A percentile compares a stretch with the other conserved stretches of the same genome.
These are phyloP conservation scores for Ogataea nonfermentans DNA, from an alignment of 805 yeast species.

Conservation along the genomic window DNA sequence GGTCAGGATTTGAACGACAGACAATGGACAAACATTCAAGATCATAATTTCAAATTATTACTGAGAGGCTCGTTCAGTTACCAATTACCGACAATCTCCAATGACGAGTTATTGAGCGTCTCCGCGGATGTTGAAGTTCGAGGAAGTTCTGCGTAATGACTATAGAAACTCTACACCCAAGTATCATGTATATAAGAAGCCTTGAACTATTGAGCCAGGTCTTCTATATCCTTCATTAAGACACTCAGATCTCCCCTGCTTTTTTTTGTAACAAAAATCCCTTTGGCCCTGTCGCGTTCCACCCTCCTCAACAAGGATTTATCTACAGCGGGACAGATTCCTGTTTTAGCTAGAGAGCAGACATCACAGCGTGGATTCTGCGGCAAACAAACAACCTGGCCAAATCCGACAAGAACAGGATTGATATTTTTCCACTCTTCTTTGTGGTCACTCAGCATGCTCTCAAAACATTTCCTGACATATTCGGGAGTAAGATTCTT, in stretches of 20 bases:
- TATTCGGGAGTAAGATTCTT: conserved; percentile 67
- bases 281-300: conserved; percentile 22
- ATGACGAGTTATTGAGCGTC: conserved; percentile 30
- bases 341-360: conserved; percentile 53
- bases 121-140: conserved; percentile 26
- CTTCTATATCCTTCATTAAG: conserved; percentile 37
- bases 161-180: background rate
- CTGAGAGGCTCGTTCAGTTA: conserved; percentile 35
- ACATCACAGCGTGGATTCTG: conserved; percentile 67
- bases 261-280: conserved; percentile 25
- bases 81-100: conserved; percentile 28
- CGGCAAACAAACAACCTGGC: conserved; percentile 83
- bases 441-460: conserved; percentile 60
- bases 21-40: conserved; percentile 32
- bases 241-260: conserved; percentile 44
- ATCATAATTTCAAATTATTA: conserved; percentile 28
- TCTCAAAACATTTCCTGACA: conserved; percentile 65
- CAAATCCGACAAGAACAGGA: conserved; percentile 88
- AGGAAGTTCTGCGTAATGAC: background rate
- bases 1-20: conserved; percentile 25
- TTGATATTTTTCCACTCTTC: conserved; percentile 82
- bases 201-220: conserved; percentile 13
- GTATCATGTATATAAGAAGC: background rate
- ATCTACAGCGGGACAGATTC: conserved; percentile 59
- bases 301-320: conserved; percentile 39